Conservation (phyloP, 768 basidiomycete genomes). For the Phanerochaete carnosa region DNA sequence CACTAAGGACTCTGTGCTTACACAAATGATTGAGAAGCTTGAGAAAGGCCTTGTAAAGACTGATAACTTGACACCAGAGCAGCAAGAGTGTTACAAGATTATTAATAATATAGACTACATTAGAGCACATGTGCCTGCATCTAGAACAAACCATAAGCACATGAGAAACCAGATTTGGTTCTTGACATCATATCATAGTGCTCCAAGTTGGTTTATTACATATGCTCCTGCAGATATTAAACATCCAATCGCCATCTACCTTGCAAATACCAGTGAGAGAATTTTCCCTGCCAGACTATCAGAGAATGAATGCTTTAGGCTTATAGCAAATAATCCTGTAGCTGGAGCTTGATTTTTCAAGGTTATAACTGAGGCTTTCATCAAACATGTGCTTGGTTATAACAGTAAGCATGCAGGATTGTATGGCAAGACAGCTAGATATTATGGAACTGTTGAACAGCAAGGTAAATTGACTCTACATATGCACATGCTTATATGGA, state of each 20-base stretch:
- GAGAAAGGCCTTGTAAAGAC: too few relatives aligned
- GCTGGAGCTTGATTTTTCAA: too few relatives aligned
- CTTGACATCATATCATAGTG: constrained; percentile 19
- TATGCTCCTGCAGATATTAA: too few relatives aligned
- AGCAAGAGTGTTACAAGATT: neutral
- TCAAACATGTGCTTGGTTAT: constrained; percentile 18
- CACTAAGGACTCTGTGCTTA: constrained; percentile 2
- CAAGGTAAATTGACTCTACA: constrained; percentile 14
- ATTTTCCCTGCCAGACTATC: neutral
- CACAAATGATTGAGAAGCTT: neutral
- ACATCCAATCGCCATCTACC: too few relatives aligned
- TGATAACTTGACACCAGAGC: too few relatives aligned
- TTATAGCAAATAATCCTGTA: too few relatives aligned
- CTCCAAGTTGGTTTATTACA: constrained; percentile 34
- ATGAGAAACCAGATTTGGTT: constrained; percentile 28
- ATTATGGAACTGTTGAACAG: too few relatives aligned
- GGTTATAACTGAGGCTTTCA: too few relatives aligned
- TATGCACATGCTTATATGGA: constrained; percentile 19
- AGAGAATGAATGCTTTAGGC: neutral
- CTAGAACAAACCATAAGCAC: neutral
- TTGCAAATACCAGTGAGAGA: constrained; percentile 23
- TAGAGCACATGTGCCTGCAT: constrained; percentile 3
- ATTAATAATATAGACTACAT: constrained; percentile 7
- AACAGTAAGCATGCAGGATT: constrained; percentile 7
- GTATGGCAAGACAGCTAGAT: constrained; percentile 7